Percentiles rank a stretch among this genome's conserved stretches.
phyloP scores from a whole-genome alignment of 306 rosid species.

The Begonia masoniana region DNA sequence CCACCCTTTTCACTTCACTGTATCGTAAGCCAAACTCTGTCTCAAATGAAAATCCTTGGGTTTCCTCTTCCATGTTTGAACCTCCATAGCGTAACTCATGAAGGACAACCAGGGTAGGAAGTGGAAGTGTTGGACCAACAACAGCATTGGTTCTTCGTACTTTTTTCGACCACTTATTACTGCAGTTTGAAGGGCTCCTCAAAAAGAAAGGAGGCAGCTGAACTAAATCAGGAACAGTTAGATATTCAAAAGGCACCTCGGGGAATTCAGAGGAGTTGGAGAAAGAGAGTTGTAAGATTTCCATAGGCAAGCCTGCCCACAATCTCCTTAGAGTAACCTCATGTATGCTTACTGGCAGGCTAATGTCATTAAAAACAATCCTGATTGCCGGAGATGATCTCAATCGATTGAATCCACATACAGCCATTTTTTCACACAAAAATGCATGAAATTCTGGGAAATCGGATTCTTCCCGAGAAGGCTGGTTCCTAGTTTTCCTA shows the following conservation, averaged over 20 bases:
- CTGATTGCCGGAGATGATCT: constrained; percentile 33
- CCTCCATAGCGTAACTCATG: constrained; percentile 33
- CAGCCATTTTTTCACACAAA: constrained; percentile 47
- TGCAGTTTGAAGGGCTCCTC: constrained; percentile 34
- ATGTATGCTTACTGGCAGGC: constrained; percentile 35
- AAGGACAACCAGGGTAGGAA: constrained; percentile 38
- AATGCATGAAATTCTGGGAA: constrained; percentile 28
- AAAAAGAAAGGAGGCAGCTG: constrained; percentile 61
- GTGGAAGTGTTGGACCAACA: constrained; percentile 66
- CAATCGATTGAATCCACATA: constrained; percentile 32
- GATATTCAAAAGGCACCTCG: constrained; percentile 33
- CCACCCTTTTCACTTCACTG: constrained; percentile 35
- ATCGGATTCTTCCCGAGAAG: constrained; percentile 11
- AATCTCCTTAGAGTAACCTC: constrained; percentile 38
- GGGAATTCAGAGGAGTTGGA: constrained; percentile 28
- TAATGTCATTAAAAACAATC: constrained; percentile 40
- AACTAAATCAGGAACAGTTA: constrained; percentile 33
- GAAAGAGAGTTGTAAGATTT: constrained; percentile 39
- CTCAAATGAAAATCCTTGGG: constrained; percentile 19
- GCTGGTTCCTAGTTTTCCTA: constrained; percentile 5
- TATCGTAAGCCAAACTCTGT: constrained; percentile 15
- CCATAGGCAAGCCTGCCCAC: constrained; percentile 56
- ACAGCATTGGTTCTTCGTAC: constrained; percentile 22
- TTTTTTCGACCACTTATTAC: constrained; percentile 29
- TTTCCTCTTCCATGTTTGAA: constrained; percentile 18